Evolutionary conservation across 2,329 filamentous ascomycete genomes (phyloP).

Genomic region (Trichophyton equinum): DNA sequence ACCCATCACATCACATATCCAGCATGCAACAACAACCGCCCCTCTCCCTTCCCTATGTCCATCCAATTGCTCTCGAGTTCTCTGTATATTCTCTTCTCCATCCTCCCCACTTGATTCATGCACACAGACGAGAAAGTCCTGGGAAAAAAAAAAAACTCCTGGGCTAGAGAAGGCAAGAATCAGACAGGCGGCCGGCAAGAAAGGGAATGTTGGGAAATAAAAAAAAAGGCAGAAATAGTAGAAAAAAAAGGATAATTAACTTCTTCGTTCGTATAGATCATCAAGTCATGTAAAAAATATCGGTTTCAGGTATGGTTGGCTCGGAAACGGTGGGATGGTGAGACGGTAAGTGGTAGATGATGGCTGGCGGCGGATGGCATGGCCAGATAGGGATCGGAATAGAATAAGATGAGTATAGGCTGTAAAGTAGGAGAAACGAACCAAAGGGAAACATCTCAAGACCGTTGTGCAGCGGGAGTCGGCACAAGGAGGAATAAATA

Average conservation of each 20-base stretch:
- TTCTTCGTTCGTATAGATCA: slow-evolving; percentile 8
- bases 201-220: neutral
- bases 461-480: neutral
- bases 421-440: neutral
- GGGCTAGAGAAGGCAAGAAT: slow-evolving; percentile 2
- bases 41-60: neutral
- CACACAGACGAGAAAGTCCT: neutral
- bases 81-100: neutral
- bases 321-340: neutral
- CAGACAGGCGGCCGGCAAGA: too few species aligned
- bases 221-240: neutral
- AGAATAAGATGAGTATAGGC: neutral
- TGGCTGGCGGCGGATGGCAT: neutral
- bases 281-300: slow-evolving; percentile 5
- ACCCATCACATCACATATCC: neutral
- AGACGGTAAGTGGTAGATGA: neutral
- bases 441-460: neutral
- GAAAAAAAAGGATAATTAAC: slow-evolving; percentile 3
- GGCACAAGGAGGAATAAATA: neutral
- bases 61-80: neutral
- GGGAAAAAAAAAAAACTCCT: neutral
- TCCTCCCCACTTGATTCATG: neutral
- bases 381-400: neutral
- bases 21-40: neutral
- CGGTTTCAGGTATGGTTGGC: neutral